These are phyloP conservation scores for Hyphopichia burtonii DNA, from an alignment of 1,139 yeast species.

Conservation along the genomic window DNA sequence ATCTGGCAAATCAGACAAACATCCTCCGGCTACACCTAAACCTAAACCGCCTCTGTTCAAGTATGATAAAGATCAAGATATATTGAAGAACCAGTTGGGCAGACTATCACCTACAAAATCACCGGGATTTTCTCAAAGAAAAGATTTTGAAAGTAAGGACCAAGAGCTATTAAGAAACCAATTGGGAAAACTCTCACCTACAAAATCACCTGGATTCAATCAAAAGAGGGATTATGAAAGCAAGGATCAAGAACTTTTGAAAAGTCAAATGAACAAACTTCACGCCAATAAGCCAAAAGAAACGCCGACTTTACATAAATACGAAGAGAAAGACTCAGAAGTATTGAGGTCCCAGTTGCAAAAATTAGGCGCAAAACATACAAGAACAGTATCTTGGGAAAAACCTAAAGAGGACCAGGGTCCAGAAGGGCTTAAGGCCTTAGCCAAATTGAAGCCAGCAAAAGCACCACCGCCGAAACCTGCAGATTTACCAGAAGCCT, in stretches of 20 bases:
- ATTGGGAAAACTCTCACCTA: conserved; percentile 4
- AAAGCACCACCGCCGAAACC: conserved; percentile 6
- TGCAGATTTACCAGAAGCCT: conserved; percentile 5
- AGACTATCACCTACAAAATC: conserved; percentile 4
- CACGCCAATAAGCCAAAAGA: not conserved
- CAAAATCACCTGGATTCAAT: conserved; percentile 2
- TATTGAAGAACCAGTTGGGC: conserved; percentile 3
- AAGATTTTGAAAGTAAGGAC: not conserved
- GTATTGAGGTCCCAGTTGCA: conserved; percentile 23
- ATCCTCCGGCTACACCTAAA: conserved; percentile 10
- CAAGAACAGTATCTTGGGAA: conserved; percentile 7
- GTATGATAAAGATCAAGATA: conserved; percentile 1
- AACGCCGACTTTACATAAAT: conserved; percentile 15
- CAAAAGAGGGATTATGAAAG: conserved; percentile 1
- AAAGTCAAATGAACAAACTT: conserved; percentile 1
- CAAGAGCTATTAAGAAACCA: conserved; percentile 2
- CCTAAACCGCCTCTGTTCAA: not conserved
- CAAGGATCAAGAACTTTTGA: conserved; percentile 2
- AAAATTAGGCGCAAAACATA: conserved; percentile 11
- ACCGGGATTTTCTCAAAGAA: not conserved
- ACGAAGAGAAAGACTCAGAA: conserved; percentile 23
- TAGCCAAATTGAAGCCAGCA: conserved; percentile 14
- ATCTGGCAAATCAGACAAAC: not conserved
- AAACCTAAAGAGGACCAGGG: conserved; percentile 7
- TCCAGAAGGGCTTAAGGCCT: conserved; percentile 17